These are phyloP conservation scores for Brasilioporus rufonigricans DNA, from an alignment of 768 basidiomycete species.

Conservation along the genomic window DNA sequence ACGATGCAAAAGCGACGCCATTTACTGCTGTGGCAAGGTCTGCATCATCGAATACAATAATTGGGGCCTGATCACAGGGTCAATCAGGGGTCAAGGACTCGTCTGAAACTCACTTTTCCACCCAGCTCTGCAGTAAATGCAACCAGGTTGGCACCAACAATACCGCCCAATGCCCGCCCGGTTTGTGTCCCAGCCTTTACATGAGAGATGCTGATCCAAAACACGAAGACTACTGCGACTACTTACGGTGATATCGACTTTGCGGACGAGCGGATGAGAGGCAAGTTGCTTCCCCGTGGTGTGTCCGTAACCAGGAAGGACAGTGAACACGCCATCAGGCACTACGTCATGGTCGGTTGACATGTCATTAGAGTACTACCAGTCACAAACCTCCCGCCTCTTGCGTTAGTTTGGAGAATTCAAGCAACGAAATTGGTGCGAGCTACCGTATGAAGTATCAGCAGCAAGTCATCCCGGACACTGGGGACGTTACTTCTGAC, in stretches of 20 bases:
- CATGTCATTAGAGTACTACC: neutral
- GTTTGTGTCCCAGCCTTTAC: constrained; percentile 73
- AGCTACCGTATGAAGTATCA: constrained; percentile 38
- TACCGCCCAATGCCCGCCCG: constrained; percentile 68
- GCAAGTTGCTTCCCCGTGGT: constrained; percentile 65
- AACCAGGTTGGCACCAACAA: constrained; percentile 73
- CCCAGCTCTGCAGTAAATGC: constrained; percentile 82
- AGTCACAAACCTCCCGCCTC: constrained; percentile 60
- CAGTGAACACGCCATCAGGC: constrained; percentile 69
- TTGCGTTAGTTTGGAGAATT: constrained; percentile 64
- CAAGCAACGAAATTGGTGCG: constrained; percentile 76
- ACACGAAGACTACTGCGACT: neutral
- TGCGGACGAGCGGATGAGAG: constrained; percentile 63
- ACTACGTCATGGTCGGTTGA: constrained; percentile 41
- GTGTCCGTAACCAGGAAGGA: constrained; percentile 71
- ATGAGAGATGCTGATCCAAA: neutral
- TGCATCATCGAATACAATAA: constrained; percentile 77
- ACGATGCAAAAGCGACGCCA: constrained; percentile 79
- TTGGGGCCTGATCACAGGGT: constrained; percentile 56
- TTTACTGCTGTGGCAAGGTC: constrained; percentile 75
- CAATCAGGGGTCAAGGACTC: neutral
- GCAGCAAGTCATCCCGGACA: neutral
- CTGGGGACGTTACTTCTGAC: constrained; percentile 51
- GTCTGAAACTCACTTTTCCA: constrained; percentile 57
- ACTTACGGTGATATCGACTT: constrained; percentile 82